Conservation (phyloP, 139 green algal genomes). For the Spirogloea muscicola region DNA sequence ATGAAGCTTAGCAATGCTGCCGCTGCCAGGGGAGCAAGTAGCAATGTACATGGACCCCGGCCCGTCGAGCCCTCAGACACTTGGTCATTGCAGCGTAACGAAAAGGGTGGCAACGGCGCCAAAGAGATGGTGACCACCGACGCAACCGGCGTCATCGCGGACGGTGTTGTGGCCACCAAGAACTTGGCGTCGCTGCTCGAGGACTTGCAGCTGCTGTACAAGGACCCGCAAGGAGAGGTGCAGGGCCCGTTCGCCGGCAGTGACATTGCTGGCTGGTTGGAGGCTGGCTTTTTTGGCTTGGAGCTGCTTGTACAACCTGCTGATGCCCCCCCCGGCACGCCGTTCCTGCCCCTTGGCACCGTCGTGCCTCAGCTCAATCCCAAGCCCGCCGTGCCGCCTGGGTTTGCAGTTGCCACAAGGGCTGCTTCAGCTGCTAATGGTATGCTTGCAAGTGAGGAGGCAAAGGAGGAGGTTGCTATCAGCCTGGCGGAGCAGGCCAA, state of each 20-base stretch:
- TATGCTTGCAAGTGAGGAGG: too few relatives aligned
- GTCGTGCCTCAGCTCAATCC: conserved; percentile 45
- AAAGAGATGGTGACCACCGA: not conserved
- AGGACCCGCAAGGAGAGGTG: conserved; percentile 60
- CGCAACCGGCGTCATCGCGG: not conserved
- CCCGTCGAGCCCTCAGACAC: too few relatives aligned
- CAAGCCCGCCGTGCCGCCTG: conserved; percentile 31
- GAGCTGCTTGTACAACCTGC: conserved; percentile 58
- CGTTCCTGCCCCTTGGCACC: conserved; percentile 28
- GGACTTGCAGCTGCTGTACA: conserved; percentile 56
- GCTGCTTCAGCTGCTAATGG: not conserved
- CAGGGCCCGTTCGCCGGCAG: conserved; percentile 73
- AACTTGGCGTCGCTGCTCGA: not conserved
- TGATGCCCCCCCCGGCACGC: not conserved
- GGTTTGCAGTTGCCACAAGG: conserved; percentile 17
- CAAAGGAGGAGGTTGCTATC: too few relatives aligned
- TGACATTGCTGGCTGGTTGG: conserved; percentile 80
- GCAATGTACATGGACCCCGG: too few relatives aligned
- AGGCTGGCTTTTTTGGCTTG: conserved; percentile 69
- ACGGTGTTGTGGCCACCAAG: not conserved
- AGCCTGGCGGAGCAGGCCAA: not conserved
- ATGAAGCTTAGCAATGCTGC: too few relatives aligned
- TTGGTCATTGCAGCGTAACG: too few relatives aligned
- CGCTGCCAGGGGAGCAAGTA: too few relatives aligned
- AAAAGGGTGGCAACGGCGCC: not conserved